Base-by-base conservation (phyloP, 768 basidiomycete genomes). In the Tylopilus balloui region DNA sequence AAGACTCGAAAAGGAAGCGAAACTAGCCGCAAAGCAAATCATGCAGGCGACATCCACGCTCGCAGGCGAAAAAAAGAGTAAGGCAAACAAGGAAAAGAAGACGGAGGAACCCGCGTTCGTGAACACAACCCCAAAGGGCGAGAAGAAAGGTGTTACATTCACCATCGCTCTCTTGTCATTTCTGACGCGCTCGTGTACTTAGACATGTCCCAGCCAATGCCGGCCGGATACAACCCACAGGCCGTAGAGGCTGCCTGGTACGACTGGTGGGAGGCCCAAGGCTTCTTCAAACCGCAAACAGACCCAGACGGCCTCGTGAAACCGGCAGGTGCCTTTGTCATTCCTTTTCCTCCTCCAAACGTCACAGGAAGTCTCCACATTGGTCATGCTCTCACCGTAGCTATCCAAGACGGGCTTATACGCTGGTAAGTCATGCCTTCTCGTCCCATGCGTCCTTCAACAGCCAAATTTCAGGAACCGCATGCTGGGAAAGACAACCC, bases 221-320 rank as follows among this genome's bases (percentile, higher is more conserved):
- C 88, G 1, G 75, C 79, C n/a, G 90, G 88, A 4, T 99, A 98
- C 71, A 93, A 98, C 66, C 95, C 96, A 8, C 85, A 89, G 55
- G 88, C 89, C 28, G 88, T 98, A 50, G 95, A 98, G 64, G 77
- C 93, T 0, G 85, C 92, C 2, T 97, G 96, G 92, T 98, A 98
- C 59, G 92, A 95, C 59, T 98, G 96, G 96, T 97, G 95, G 95
- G 75, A 82, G 31, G 78, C 81, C 3, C 78, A 92, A 60, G 94
- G 92, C 4, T 95, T 86, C 75, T 96, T 95, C 80, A 80, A 83
- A 56, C 92, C 95, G 3, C 77, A 79, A 50, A 69, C 79, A 14
- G 75, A 74, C 0, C 61, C 75, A 0, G 76, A 86, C 44, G 84
- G 83, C 11, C 72, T 78, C 14, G 68, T 74, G 42, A 80, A 82